Evolutionary conservation across 2,329 filamentous ascomycete species (phyloP).

Genomic region (Sordariomycetes sp.): DNA sequence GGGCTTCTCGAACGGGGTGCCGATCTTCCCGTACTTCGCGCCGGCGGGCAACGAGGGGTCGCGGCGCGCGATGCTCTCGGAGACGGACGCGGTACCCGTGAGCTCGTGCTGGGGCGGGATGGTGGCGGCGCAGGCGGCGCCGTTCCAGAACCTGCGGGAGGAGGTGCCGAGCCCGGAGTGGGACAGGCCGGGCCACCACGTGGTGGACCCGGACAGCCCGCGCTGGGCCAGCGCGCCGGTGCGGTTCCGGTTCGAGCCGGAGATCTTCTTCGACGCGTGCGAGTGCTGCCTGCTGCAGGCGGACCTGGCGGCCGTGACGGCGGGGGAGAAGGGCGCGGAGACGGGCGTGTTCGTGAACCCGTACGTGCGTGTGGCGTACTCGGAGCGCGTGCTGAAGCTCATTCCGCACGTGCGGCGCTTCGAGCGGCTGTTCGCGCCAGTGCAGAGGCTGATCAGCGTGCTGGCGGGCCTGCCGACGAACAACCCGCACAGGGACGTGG

Average conservation of each 20-base stretch:
- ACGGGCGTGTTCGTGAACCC: conserved; percentile 59
- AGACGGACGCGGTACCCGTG: conserved; percentile 55
- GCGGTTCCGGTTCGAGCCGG: conserved; percentile 46
- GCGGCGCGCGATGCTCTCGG: conserved; percentile 50
- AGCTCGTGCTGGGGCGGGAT: conserved; percentile 72
- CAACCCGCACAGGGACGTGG: conserved; percentile 51
- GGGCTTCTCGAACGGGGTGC: conserved; percentile 51
- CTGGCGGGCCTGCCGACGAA: conserved; percentile 44
- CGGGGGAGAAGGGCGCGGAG: conserved; percentile 33
- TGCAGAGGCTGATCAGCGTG: conserved; percentile 47
- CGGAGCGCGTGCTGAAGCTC: conserved; percentile 43
- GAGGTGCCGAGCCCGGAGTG: conserved; percentile 20
- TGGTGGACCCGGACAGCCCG: conserved; percentile 22
- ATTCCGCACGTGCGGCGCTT: conserved; percentile 50
- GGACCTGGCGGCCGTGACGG: conserved; percentile 29
- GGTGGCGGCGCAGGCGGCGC: conserved; percentile 53
- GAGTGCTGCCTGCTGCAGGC: conserved; percentile 52
- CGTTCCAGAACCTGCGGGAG: conserved; percentile 35
- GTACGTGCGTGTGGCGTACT: conserved; percentile 62
- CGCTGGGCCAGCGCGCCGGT: conserved; percentile 24
- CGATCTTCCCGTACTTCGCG: conserved; percentile 60
- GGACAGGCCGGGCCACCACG: conserved; percentile 19
- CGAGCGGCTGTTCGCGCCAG: conserved; percentile 51
- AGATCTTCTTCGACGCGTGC: conserved; percentile 51
- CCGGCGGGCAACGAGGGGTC: conserved; percentile 38